Evolutionary conservation across 2,329 filamentous ascomycete genomes (phyloP), one percentile per base, ranked within the genome.

Genomic region (Neofusicoccum sp.): DNA sequence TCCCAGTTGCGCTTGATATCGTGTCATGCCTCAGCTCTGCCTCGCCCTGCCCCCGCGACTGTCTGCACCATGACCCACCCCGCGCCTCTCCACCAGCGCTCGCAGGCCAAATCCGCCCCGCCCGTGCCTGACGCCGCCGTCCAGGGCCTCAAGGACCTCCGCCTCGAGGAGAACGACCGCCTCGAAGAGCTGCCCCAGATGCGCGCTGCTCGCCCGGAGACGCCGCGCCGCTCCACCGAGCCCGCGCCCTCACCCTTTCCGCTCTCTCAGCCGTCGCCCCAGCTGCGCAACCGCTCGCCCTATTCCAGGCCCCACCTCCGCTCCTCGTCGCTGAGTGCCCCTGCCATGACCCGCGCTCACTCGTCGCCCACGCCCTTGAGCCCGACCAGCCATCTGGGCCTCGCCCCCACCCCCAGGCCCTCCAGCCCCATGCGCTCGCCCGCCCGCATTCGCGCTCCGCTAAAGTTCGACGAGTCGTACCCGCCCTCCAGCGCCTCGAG

Each of bases 311-410:
- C 71, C 37, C 80, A 82, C 70, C 70, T 81, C 28, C 79, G 80
- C 63, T 80, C 79, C 5, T 74, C 78, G 28, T 81, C 79, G 62
- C 74, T 77, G 61, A 72, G 66, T 52, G 79, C 80, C 52, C 80
- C 81, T 8, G 72, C 75, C 31, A 82, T 83, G 79, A 78, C 76
- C 47, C 71, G 81, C 63, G 79, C 81, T 39, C 78, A 81, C 70
- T 82, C 79, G 16, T 73, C 80, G 62, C 79, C 80, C 1, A 76
- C 78, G 29, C 75, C 78, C 37, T 75, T 78, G 66, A 71, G 71
- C 47, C 69, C 69, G 37, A 67, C 66, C 47, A 69, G 69, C 61
- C 71, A 71, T 64, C 71, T 74, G 69, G 71, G 67, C 64, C 65
- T 73, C 66, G 75, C 78, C 33, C 75, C 77, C 9, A 69, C 69